Base-by-base conservation (phyloP, 2,329 filamentous ascomycete species). In the Colletotrichum lini region DNA sequence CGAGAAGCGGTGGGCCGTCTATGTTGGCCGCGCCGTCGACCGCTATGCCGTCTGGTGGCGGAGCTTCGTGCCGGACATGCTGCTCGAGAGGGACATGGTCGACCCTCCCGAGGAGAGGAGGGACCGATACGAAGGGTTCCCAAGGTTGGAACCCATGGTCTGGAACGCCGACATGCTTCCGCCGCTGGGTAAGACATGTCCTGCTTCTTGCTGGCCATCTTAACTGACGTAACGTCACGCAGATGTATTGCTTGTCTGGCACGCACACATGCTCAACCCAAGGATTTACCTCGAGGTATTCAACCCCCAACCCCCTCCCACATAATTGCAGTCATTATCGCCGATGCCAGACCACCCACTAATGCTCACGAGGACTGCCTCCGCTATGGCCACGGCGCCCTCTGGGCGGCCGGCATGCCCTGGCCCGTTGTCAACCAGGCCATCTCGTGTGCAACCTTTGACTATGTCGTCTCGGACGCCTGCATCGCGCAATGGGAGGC, bases 211-310 rank as follows among this genome's bases (percentile, higher is more conserved):
- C 38, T 13, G 49, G 15, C 2, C 2, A 6, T 10, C n/a, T 18
- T 15, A 30, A 10, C 38, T 57, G 23, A 42, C 53, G 4, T 30
- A 16, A 30, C 6, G 0, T 21, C 0, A 5, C 15, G 26, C 78
- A 84, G 92, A 94, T 79, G 87, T 94, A 0, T 78, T 94, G 15
- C 90, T 94, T 89, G 90, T 94, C 0, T 93, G 91, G 90, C 92
- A 94, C 79, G 82, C 91, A 0, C 91, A 92, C 73, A 89, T 92
- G 85, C 84, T 94, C 2, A 94, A 93, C 71, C 92, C 92, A 0
- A 83, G 89, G 62, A 82, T 82, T 35, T 93, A 90, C 76, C 85
- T 92, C 9, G 91, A 93, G 75, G 71, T 65, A n/a, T 18, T 18
- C 1, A 6, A 54, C 21, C 23, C 6, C 35, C 21, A 6, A 54